These are phyloP conservation scores for Bryoglossum gracile DNA, from an alignment of 495 filamentous ascomycete species.

Conservation along the genomic window DNA sequence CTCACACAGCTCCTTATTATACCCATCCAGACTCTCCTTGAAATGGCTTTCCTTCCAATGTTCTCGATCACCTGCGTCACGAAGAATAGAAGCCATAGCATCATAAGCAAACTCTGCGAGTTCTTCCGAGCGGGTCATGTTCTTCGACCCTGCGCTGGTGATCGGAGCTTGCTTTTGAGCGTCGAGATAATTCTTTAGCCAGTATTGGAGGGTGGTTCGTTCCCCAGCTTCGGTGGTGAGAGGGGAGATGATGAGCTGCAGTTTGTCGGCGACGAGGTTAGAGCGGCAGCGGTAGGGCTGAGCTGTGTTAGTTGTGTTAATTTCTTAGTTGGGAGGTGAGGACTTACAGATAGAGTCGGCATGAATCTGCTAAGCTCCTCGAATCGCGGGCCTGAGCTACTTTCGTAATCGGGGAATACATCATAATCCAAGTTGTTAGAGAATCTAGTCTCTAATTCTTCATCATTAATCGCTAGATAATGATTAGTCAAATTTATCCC, in stretches of 20 bases:
- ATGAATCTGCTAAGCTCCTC: conserved; percentile 35
- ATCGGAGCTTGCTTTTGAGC: conserved; percentile 20
- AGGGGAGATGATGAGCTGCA: conserved; percentile 3
- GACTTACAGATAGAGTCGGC: conserved; percentile 40
- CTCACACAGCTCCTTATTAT: conserved; percentile 10
- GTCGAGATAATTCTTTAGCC: conserved; percentile 34
- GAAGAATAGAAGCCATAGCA: conserved; percentile 23
- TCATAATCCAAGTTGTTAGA: conserved; percentile 38
- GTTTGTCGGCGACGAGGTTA: conserved; percentile 14
- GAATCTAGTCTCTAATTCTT: conserved; percentile 27
- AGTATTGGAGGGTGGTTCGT: conserved; percentile 26
- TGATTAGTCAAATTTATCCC: no score
- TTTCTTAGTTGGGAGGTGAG: neutral
- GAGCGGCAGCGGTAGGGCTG: conserved; percentile 17
- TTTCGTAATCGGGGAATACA: conserved; percentile 35
- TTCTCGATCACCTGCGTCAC: conserved; percentile 4
- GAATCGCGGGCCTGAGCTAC: conserved; percentile 26
- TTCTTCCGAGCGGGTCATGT: conserved; percentile 15
- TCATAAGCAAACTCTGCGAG: conserved; percentile 21
- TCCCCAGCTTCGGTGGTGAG: conserved; percentile 17
- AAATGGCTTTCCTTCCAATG: conserved; percentile 10
- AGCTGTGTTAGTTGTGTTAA: conserved; percentile 8
- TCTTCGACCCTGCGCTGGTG: conserved; percentile 12
- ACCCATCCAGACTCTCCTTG: conserved; percentile 1
- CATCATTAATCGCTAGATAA: conserved; percentile 23